Conservation (phyloP, 73 alveolate species). For the Chromera velia region DNA sequence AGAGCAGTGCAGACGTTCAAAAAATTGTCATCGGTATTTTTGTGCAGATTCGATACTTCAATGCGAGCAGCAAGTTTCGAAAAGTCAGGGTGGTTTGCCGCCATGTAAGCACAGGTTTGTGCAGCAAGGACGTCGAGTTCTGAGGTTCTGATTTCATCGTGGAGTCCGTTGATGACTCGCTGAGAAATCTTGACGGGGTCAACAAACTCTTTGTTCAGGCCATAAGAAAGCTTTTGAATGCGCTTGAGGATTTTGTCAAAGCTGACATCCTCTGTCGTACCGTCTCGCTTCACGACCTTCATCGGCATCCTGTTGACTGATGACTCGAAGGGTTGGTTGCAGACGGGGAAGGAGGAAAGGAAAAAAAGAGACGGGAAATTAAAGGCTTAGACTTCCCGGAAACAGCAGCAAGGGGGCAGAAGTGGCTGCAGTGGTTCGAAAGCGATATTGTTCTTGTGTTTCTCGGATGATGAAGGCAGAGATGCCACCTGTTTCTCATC, state of each 20-base stretch:
- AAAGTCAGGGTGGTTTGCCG: slow-evolving; percentile 76
- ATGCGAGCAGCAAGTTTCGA: slow-evolving; percentile 83
- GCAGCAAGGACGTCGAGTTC: slow-evolving; percentile 81
- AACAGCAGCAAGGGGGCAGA: too few relatives aligned
- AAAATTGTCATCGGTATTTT: slow-evolving; percentile 70
- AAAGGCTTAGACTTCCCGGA: too few relatives aligned
- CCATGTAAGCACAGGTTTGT: slow-evolving; percentile 63
- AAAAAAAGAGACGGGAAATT: too few relatives aligned
- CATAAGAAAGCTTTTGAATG: slow-evolving; percentile 48
- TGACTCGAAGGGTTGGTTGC: too few relatives aligned
- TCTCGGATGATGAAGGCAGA: too few relatives aligned
- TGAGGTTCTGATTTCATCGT: slow-evolving; percentile 68
- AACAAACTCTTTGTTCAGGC: slow-evolving; percentile 14
- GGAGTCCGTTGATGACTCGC: background rate
- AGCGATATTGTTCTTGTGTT: too few relatives aligned
- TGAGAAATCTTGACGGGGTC: background rate
- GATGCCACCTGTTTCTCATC: too few relatives aligned
- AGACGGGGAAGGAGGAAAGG: too few relatives aligned
- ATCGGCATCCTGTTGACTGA: too few relatives aligned
- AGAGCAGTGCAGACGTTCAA: slow-evolving; percentile 9
- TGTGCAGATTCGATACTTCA: slow-evolving; percentile 80
- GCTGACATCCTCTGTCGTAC: slow-evolving; percentile 46
- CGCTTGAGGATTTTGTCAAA: slow-evolving; percentile 51
- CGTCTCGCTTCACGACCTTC: slow-evolving; percentile 67
- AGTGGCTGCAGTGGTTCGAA: too few relatives aligned